Percentiles rank a stretch among this genome's conserved stretches.
phyloP scores from a whole-genome alignment of 164 flowering plant species.

The Platanus orientalis region DNA sequence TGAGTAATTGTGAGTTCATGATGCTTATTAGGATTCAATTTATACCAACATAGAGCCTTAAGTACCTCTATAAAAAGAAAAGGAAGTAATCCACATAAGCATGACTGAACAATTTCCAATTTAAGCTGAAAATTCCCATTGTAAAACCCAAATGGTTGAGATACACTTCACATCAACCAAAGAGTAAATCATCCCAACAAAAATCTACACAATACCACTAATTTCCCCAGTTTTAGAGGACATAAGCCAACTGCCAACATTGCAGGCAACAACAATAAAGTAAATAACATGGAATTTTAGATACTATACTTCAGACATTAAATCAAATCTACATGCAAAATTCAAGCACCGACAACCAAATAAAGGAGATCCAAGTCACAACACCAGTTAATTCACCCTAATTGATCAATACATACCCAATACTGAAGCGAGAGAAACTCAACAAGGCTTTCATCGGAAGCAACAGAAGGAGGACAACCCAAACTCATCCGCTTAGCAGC shows the following conservation, averaged over 20 bases:
- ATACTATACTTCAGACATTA: not conserved
- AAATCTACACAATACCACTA: too few species aligned
- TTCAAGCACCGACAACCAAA: not conserved
- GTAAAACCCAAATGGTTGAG: too few species aligned
- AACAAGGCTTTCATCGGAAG: slow-evolving; percentile 32
- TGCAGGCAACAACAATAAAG: not conserved
- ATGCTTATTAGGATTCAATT: too few species aligned
- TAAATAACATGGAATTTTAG: too few species aligned
- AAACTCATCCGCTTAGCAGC: slow-evolving; percentile 89
- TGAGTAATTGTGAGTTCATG: too few species aligned
- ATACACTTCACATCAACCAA: too few species aligned
- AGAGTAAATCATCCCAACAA: too few species aligned
- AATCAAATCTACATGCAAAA: not conserved
- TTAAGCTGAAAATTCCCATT: too few species aligned
- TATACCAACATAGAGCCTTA: too few species aligned
- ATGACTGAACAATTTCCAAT: too few species aligned
- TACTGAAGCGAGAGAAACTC: slow-evolving; percentile 75
- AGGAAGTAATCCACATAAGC: too few species aligned
- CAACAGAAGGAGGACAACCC: slow-evolving; percentile 45
- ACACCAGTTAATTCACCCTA: not conserved
- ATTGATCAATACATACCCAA: slow-evolving; percentile 84
- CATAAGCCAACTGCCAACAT: not conserved
- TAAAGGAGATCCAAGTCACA: not conserved
- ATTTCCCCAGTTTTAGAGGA: not conserved
- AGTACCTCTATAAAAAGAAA: too few species aligned